Conservation (phyloP, 768 basidiomycete species). For the Gelatoporia subvermispora region DNA sequence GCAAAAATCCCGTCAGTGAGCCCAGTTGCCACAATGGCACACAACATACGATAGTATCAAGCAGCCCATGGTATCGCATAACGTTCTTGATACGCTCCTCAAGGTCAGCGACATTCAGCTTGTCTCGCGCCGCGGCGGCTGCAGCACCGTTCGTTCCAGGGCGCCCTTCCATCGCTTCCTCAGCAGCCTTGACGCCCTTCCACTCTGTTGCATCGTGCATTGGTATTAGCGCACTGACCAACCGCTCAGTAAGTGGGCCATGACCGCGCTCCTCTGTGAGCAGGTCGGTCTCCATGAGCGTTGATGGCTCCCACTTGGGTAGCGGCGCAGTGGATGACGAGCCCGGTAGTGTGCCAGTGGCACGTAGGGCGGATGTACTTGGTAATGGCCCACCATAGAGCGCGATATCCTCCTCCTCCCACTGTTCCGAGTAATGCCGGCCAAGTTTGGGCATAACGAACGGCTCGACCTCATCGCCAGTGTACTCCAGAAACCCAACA, state of each 20-base stretch:
- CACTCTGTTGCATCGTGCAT: constrained; percentile 57
- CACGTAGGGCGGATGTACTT: constrained; percentile 34
- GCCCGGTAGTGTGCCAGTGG: constrained; percentile 24
- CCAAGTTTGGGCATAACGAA: constrained; percentile 84
- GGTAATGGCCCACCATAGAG: constrained; percentile 39
- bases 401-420: constrained; percentile 86
- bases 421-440: constrained; percentile 82
- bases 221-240: constrained; percentile 70
- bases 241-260: constrained; percentile 82
- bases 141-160: constrained; percentile 66
- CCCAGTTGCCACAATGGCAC: constrained; percentile 3
- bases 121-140: constrained; percentile 71
- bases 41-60: constrained; percentile 62
- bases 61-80: constrained; percentile 69
- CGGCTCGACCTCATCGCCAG: constrained; percentile 86
- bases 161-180: constrained; percentile 80
- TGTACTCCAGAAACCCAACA: constrained; percentile 86
- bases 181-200: constrained; percentile 79
- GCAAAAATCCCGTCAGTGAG: constrained; percentile 4
- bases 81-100: constrained; percentile 73
- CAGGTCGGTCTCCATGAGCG: constrained; percentile 67
- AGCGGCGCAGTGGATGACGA: constrained; percentile 42
- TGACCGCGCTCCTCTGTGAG: constrained; percentile 74
- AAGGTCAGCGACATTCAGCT: constrained; percentile 74
- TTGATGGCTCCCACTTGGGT: constrained; percentile 81